Percentiles rank a stretch among this genome's conserved stretches.
phyloP scores from a whole-genome alignment of 257 asterid species.

The Verbascum thapsus region DNA sequence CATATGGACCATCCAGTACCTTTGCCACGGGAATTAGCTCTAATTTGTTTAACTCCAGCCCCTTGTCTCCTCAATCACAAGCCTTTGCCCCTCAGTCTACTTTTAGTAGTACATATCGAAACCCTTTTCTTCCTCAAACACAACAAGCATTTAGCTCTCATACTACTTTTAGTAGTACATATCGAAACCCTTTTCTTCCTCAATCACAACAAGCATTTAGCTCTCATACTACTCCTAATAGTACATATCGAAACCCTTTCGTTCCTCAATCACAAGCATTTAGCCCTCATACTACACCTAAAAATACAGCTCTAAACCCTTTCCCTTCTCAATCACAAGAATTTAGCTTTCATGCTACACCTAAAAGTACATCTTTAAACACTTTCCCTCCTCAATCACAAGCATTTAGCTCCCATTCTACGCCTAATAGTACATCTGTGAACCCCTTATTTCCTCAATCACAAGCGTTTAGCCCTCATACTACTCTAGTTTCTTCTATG shows the following conservation, averaged over 20 bases:
- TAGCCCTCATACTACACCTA: too few species aligned
- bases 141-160: too few species aligned
- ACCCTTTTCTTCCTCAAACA: too few species aligned
- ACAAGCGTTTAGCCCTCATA: slow-evolving; percentile 15
- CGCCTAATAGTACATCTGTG: slow-evolving; percentile 20
- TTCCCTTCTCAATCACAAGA: neutral
- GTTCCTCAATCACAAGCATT: too few species aligned
- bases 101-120: too few species aligned
- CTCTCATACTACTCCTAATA: too few species aligned
- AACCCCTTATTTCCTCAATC: slow-evolving; percentile 17
- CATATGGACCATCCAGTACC: neutral
- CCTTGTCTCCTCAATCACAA: too few species aligned
- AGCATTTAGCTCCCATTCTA: neutral
- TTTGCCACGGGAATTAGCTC: neutral
- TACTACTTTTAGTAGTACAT: too few species aligned
- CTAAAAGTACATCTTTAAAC: neutral
- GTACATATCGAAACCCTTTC: too few species aligned
- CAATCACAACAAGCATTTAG: neutral
- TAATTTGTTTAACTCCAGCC: too few species aligned
- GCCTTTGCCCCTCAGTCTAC: too few species aligned
- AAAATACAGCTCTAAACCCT: neutral
- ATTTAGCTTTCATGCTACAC: neutral
- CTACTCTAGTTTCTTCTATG: slow-evolving; percentile 9
- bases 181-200: neutral
- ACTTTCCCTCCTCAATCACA: slow-evolving; percentile 2